phyloP scores from a whole-genome alignment of 1,284 basidiomycete genomes.

The Prillingera fragicola region DNA sequence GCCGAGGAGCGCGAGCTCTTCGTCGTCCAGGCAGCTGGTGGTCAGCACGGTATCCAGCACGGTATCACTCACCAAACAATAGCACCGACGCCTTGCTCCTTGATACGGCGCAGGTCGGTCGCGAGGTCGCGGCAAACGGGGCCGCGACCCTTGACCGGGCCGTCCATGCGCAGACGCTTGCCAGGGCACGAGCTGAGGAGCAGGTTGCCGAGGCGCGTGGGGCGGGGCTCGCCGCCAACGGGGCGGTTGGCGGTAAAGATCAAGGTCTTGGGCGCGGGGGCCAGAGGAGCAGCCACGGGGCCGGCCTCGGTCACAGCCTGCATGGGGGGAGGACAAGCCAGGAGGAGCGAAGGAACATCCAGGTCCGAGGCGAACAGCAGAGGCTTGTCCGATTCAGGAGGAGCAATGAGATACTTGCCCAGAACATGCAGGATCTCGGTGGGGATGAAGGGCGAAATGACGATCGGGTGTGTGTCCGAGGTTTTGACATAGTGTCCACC shows the following conservation, averaged over 20 bases:
- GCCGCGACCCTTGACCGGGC: slow-evolving; percentile 71
- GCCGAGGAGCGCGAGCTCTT: slow-evolving; percentile 78
- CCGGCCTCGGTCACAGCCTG: slow-evolving; percentile 16
- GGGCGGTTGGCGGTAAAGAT: slow-evolving; percentile 15
- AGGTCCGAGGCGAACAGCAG: slow-evolving; percentile 31
- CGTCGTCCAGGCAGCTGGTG: slow-evolving; percentile 72
- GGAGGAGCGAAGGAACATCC: slow-evolving; percentile 51
- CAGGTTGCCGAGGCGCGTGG: slow-evolving; percentile 69
- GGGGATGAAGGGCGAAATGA: slow-evolving; percentile 54
- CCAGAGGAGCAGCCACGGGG: too few species aligned
- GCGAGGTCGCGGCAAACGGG: slow-evolving; percentile 78
- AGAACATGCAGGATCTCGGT: slow-evolving; percentile 30
- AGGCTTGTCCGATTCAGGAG: slow-evolving; percentile 15
- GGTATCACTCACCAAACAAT: slow-evolving; percentile 64
- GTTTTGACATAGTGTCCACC: slow-evolving; percentile 56
- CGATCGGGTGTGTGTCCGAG: slow-evolving; percentile 75
- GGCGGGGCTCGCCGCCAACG: slow-evolving; percentile 12
- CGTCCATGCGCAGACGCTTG: slow-evolving; percentile 85
- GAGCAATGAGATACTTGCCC: slow-evolving; percentile 29
- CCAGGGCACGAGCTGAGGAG: slow-evolving; percentile 89
- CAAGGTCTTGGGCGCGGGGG: slow-evolving; percentile 8
- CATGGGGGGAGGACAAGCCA: slow-evolving; percentile 52
- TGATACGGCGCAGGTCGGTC: slow-evolving; percentile 72
- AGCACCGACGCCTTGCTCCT: slow-evolving; percentile 67
- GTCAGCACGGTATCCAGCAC: not conserved